Percentiles rank a stretch among this genome's conserved stretches.
phyloP scores from a whole-genome alignment of 1,284 basidiomycete species.

The Calocybe gambosa region DNA sequence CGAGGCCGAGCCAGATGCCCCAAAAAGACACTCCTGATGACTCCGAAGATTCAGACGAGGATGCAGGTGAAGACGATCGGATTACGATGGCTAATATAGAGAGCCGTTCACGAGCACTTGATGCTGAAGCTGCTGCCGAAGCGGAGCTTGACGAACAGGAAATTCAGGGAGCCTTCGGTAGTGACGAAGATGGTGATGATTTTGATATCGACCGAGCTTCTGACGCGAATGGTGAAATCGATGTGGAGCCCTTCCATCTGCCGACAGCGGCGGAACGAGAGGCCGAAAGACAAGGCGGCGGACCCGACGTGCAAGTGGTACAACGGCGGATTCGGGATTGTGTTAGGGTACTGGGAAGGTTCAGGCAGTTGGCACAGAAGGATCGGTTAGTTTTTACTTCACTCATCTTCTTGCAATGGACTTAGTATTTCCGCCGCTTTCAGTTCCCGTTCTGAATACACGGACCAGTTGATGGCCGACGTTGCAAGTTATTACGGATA shows the following conservation, averaged over 20 bases:
- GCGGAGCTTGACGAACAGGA: conserved; percentile 67
- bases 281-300: conserved; percentile 67
- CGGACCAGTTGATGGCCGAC: conserved; percentile 83
- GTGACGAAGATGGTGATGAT: conserved; percentile 41
- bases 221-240: conserved; percentile 54
- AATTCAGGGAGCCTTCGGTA: conserved; percentile 47
- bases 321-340: conserved; percentile 89
- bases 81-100: conserved; percentile 75
- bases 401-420: too few species aligned
- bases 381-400: conserved; percentile 55
- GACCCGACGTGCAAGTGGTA: conserved; percentile 76
- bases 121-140: conserved; percentile 58
- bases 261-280: conserved; percentile 82
- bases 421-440: conserved; percentile 11
- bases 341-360: conserved; percentile 75
- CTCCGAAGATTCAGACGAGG: conserved; percentile 43
- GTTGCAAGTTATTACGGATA: conserved; percentile 97
- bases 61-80: conserved; percentile 54
- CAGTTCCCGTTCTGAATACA: conserved; percentile 85
- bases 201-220: conserved; percentile 53
- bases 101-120: conserved; percentile 65
- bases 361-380: conserved; percentile 60
- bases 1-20: conserved; percentile 42
- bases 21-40: conserved; percentile 27
- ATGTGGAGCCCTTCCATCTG: conserved; percentile 60